Conservation (phyloP, 768 basidiomycete genomes). For the Leccinum arenicola region DNA sequence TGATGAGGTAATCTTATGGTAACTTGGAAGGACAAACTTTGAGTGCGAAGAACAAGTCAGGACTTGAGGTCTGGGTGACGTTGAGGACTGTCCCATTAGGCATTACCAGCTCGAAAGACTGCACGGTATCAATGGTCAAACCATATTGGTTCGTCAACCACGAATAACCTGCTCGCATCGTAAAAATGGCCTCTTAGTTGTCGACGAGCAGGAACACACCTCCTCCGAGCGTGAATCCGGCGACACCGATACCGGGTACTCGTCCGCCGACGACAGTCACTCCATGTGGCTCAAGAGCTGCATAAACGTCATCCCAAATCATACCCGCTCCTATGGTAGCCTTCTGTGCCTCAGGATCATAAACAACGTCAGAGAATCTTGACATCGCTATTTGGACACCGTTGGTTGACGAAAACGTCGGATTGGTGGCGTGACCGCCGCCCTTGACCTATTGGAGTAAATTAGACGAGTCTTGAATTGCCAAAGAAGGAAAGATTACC, state of each 20-base stretch:
- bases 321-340: not conserved
- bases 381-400: not conserved
- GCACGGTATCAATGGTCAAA: slow-evolving; percentile 52
- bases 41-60: slow-evolving; percentile 40
- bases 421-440: not conserved
- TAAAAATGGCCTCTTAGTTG: not conserved
- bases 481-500: too few relatives aligned
- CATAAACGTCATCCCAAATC: not conserved
- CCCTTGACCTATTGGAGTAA: not conserved
- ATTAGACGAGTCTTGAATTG: not conserved
- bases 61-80: slow-evolving; percentile 31
- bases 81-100: slow-evolving; percentile 38
- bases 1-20: not conserved
- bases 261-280: not conserved
- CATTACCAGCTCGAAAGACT: slow-evolving; percentile 54
- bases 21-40: not conserved
- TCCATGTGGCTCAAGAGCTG: not conserved
- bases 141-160: slow-evolving; percentile 63
- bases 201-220: not conserved
- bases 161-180: slow-evolving; percentile 9
- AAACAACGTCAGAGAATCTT: not conserved
- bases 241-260: not conserved
- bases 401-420: not conserved
- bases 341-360: not conserved
- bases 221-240: not conserved